phyloP scores from a whole-genome alignment of 2,329 filamentous ascomycete species.

The Colletotrichum destructivum region DNA sequence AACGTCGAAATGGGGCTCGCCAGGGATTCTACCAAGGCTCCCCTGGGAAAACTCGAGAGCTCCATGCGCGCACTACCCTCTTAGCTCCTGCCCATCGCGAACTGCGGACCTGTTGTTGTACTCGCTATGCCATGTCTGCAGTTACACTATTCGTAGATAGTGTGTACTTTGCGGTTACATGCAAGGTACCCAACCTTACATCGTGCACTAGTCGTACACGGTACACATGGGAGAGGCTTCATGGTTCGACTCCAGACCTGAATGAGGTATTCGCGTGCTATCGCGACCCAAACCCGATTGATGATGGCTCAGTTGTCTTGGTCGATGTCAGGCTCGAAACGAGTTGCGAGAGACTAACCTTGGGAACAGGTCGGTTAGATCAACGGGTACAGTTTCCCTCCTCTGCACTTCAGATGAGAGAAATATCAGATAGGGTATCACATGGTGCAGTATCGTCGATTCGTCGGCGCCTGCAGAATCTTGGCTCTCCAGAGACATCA shows the following conservation, averaged over 20 bases:
- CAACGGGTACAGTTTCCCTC: constrained; percentile 16
- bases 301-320: neutral
- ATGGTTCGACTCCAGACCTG: neutral
- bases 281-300: neutral
- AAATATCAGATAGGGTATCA: neutral
- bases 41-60: neutral
- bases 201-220: neutral
- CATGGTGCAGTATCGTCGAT: neutral
- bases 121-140: too few species aligned
- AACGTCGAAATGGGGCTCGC: constrained; percentile 18
- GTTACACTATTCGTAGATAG: too few species aligned
- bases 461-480: constrained; percentile 2
- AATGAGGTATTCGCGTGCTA: neutral
- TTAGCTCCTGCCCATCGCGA: constrained; percentile 9
- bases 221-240: neutral
- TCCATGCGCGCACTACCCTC: constrained; percentile 23
- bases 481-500: neutral
- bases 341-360: constrained; percentile 25
- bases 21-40: constrained; percentile 30
- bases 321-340: constrained; percentile 8
- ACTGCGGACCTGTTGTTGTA: neutral
- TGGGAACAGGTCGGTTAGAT: constrained; percentile 13
- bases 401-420: constrained; percentile 4
- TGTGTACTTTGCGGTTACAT: neutral
- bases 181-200: constrained; percentile 2